A percentile compares a stretch with the other conserved stretches of the same genome.
Evolutionary conservation across 345 rosid species (phyloP).

Genomic region (Citrus sinensis): DNA sequence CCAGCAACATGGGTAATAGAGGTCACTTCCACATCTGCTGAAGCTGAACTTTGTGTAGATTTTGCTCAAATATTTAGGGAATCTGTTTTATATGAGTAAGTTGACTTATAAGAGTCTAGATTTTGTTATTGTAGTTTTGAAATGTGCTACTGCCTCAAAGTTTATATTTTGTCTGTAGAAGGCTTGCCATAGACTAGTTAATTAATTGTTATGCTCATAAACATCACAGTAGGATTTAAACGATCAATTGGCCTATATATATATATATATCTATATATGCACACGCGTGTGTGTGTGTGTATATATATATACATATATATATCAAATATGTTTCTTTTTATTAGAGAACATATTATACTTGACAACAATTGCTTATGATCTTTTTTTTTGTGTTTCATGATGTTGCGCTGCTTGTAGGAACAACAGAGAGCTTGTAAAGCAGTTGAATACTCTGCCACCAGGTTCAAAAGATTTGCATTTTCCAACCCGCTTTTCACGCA

Average conservation of each 20-base stretch:
- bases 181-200: background rate
- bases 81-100: constrained; percentile 55
- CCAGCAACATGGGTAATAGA: constrained; percentile 92
- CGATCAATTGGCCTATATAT: too few relatives aligned
- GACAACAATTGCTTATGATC: background rate
- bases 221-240: too few relatives aligned
- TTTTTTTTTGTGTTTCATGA: background rate
- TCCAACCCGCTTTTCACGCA: constrained; percentile 47
- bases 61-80: constrained; percentile 45
- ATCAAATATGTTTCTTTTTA: too few relatives aligned
- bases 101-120: background rate
- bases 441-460: constrained; percentile 35
- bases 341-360: too few relatives aligned
- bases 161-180: background rate
- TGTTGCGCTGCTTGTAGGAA: constrained; percentile 21
- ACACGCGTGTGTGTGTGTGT: too few relatives aligned
- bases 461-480: constrained; percentile 59
- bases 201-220: background rate
- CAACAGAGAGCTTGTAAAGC: constrained; percentile 43
- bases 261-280: too few relatives aligned
- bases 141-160: background rate
- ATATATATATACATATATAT: fast-evolving
- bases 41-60: constrained; percentile 56
- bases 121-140: background rate
- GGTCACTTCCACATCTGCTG: constrained; percentile 54